Base-by-base conservation (phyloP, 1,139 yeast genomes). In the Saccharomycopsis crataegensis region DNA sequence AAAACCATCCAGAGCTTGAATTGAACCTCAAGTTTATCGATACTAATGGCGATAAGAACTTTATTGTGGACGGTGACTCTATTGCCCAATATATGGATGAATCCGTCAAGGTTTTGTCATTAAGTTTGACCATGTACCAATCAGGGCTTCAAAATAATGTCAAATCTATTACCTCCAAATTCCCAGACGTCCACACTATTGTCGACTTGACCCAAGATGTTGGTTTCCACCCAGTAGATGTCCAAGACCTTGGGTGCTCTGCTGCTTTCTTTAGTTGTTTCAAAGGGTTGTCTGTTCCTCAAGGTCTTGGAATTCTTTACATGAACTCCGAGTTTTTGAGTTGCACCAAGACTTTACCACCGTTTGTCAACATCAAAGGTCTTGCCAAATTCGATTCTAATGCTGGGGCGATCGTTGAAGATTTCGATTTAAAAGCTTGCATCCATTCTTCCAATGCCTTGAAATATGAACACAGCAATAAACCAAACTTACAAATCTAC, bases 181-280 rank as follows among this genome's bases (percentile, higher is more conserved):
- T 53, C 14, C 34, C 16, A 17, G 57, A 51, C 6, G 41, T 58
- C 17, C 49, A 55, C 36, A 53, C 59, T 7, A 38, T 58, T 16
- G 57, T 55, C 14, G 60, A 58, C 38, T 41, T 57, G 44, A 56
- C 60, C 22, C 60, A 57, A 50, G 59, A 58, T 42, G 59, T 54
- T 17, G 60, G 58, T 1, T 56, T 58, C 22, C 49, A 50, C 31
- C 40, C 47, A 6, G 49, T 56, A 6, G 54, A 58, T 42, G 55
- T 54, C 9, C 17, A 43, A 14, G 44, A 48, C 1, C 22, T 56
- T 43, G 52, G 50, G 11, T 49, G 54, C 17, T 53, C 58, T 14
- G 60, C 57, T 1, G 56, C 50, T 1, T 50, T 57, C n/a, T 58
- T 57, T 46, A 54, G 57, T 17, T 33, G 54, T 14, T 57, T 54